Percentiles rank a stretch among this genome's conserved stretches.
Evolutionary conservation across 2,329 filamentous ascomycete species (phyloP).

Genomic region (Colletotrichum euphorbiae): DNA sequence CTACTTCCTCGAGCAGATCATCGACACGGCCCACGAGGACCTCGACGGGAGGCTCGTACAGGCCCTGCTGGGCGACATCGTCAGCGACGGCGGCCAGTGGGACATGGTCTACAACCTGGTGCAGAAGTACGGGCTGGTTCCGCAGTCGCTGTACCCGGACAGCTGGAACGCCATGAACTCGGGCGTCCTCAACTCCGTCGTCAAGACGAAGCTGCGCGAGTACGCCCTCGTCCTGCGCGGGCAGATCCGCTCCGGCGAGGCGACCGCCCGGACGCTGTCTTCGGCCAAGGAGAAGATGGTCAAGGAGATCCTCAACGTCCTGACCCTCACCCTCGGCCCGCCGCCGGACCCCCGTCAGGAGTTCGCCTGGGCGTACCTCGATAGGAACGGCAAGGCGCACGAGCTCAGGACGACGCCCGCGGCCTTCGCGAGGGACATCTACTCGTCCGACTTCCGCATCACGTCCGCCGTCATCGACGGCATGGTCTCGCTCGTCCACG

Average conservation of each 20-base stretch:
- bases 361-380: slow-evolving; percentile 86
- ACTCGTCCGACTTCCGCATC: slow-evolving; percentile 68
- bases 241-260: slow-evolving; percentile 54
- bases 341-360: slow-evolving; percentile 75
- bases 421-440: slow-evolving; percentile 77
- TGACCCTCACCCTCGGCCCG: slow-evolving; percentile 86
- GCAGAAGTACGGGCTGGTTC: slow-evolving; percentile 88
- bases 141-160: slow-evolving; percentile 84
- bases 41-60: slow-evolving; percentile 81
- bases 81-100: slow-evolving; percentile 89
- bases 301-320: slow-evolving; percentile 80
- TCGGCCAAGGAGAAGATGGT: slow-evolving; percentile 79
- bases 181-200: slow-evolving; percentile 74
- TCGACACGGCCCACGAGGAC: slow-evolving; percentile 77
- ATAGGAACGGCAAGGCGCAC: slow-evolving; percentile 73
- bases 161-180: slow-evolving; percentile 82
- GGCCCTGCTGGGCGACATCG: slow-evolving; percentile 73
- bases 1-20: slow-evolving; percentile 86
- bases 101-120: slow-evolving; percentile 92
- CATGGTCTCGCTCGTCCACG: slow-evolving; percentile 86
- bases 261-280: slow-evolving; percentile 54
- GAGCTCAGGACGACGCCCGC: slow-evolving; percentile 74
- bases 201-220: slow-evolving; percentile 90
- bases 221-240: slow-evolving; percentile 79
- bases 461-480: slow-evolving; percentile 71